Percentiles rank a stretch among this genome's conserved stretches.
phyloP scores from a whole-genome alignment of 345 rosid genomes.

The Schrenkiella parvula region DNA sequence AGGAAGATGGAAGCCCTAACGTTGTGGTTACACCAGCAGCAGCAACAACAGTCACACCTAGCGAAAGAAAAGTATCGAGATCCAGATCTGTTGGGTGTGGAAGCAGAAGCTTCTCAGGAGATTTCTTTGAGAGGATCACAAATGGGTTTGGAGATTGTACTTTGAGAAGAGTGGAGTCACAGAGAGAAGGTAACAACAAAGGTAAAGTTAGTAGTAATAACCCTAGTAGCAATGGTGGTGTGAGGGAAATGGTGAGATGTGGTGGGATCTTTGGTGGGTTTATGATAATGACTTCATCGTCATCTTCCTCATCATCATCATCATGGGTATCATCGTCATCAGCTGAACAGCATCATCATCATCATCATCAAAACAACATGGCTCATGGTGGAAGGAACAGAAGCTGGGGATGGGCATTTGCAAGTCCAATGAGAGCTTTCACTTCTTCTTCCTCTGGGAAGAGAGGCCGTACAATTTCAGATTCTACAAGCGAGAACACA shows the following conservation, averaged over 20 bases:
- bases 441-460: slow-evolving; percentile 37
- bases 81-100: slow-evolving; percentile 99
- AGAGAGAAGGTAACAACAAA: slow-evolving; percentile 69
- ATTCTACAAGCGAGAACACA: slow-evolving; percentile 29
- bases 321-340: slow-evolving; percentile 55
- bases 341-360: slow-evolving; percentile 55
- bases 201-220: slow-evolving; percentile 19
- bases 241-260: slow-evolving; percentile 80
- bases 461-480: slow-evolving; percentile 31
- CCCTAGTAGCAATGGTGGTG: slow-evolving; percentile 9
- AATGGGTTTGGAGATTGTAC: slow-evolving; percentile 98
- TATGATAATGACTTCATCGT: slow-evolving; percentile 61
- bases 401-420: slow-evolving; percentile 92
- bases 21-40: slow-evolving; percentile 35
- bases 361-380: neutral
- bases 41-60: slow-evolving; percentile 27
- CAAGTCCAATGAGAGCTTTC: slow-evolving; percentile 95
- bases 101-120: slow-evolving; percentile 95
- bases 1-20: slow-evolving; percentile 59
- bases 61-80: slow-evolving; percentile 88
- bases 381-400: slow-evolving; percentile 45
- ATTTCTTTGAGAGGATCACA: slow-evolving; percentile 92
- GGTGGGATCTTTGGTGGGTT: slow-evolving; percentile 98
- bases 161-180: slow-evolving; percentile 90
- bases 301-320: slow-evolving; percentile 72